Evolutionary conservation across 805 yeast species (phyloP).

Genomic region (Torulaspora franciscae): DNA sequence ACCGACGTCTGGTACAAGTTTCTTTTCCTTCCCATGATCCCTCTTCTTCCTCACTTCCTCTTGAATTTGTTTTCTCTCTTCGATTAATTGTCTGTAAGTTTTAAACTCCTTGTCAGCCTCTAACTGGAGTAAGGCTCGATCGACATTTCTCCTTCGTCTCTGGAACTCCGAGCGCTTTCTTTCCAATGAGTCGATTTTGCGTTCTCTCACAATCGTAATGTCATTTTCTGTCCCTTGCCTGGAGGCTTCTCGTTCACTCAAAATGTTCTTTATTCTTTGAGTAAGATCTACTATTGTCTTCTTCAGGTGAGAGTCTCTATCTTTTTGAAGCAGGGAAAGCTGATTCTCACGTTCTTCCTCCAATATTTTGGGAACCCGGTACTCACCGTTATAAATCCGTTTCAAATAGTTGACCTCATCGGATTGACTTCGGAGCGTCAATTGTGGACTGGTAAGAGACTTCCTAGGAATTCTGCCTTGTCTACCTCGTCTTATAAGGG

Average conservation of each 20-base stretch:
- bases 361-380: conserved; percentile 32
- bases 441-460: conserved; percentile 10
- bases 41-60: conserved; percentile 30
- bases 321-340: conserved; percentile 22
- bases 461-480: conserved; percentile 14
- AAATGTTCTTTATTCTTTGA: conserved; percentile 25
- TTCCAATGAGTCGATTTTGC: conserved; percentile 26
- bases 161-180: conserved; percentile 23
- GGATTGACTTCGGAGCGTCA: conserved; percentile 19
- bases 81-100: conserved; percentile 42
- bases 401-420: conserved; percentile 32
- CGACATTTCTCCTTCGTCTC: conserved; percentile 22
- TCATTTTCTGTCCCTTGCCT: conserved; percentile 13
- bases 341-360: conserved; percentile 28
- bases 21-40: conserved; percentile 13
- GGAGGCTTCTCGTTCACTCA: conserved; percentile 15
- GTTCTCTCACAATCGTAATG: conserved; percentile 29
- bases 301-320: conserved; percentile 16
- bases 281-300: conserved; percentile 27
- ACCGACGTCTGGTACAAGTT: conserved; percentile 28
- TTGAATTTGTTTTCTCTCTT: conserved; percentile 40
- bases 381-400: conserved; percentile 36
- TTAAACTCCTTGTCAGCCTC: conserved; percentile 38
- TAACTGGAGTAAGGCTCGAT: conserved; percentile 22
- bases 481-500: conserved; percentile 27